phyloP scores from a whole-genome alignment of 75 land plant genomes.

The Cryptomeria japonica region DNA sequence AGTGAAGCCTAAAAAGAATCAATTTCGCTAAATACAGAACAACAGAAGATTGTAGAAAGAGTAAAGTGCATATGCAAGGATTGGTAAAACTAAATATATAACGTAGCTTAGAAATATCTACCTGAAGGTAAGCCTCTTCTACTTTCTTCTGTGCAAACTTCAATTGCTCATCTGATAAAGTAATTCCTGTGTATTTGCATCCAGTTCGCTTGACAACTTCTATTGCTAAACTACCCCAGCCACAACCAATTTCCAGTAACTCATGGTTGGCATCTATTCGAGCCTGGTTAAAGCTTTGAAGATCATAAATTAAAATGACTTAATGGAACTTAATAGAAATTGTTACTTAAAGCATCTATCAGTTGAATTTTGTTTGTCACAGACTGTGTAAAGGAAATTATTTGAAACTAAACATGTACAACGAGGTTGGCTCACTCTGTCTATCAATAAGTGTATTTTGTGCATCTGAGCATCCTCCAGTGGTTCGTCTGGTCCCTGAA shows the following conservation, averaged over 20 bases:
- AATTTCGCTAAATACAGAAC: neutral
- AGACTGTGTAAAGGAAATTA: neutral
- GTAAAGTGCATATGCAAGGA: neutral
- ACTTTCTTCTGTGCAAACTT: slow-evolving; percentile 32
- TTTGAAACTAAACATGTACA: neutral
- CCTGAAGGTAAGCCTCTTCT: slow-evolving; percentile 32
- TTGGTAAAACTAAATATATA: neutral
- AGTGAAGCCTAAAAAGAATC: neutral
- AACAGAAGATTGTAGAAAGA: neutral
- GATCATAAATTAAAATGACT: neutral
- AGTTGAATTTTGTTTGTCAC: neutral
- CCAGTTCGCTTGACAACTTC: slow-evolving; percentile 88
- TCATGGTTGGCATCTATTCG: slow-evolving; percentile 63
- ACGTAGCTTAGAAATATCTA: neutral
- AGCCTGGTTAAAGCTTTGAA: slow-evolving; percentile 46
- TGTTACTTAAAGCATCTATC: neutral
- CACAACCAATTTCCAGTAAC: slow-evolving; percentile 90
- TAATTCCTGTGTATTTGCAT: slow-evolving; percentile 90
- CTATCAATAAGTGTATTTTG: slow-evolving; percentile 73
- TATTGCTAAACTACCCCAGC: slow-evolving; percentile 95
- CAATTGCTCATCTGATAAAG: slow-evolving; percentile 48
- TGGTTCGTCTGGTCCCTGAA: slow-evolving; percentile 67
- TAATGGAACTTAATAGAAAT: too few species aligned
- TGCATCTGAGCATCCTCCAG: slow-evolving; percentile 75
- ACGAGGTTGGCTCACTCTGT: slow-evolving; percentile 47